phyloP scores from a whole-genome alignment of 1,284 basidiomycete species.

The Fomitopsis betulina region DNA sequence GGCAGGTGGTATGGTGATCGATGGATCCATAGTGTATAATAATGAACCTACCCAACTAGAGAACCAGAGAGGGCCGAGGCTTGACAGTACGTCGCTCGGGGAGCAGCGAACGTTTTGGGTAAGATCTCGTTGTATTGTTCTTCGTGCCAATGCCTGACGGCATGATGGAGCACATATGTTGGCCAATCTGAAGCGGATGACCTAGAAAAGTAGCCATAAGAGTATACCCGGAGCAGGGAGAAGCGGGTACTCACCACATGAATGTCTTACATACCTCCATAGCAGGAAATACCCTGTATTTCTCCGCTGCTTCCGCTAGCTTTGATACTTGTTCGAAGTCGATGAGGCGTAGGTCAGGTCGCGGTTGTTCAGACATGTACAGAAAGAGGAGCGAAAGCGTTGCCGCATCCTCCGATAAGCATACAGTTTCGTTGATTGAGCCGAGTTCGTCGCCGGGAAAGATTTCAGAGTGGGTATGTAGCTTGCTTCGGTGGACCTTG shows the following conservation, averaged over 20 bases:
- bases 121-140: too few species aligned
- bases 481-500: neutral
- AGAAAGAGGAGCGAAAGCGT: slow-evolving; percentile 12
- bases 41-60: too few species aligned
- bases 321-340: neutral
- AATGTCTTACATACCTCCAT: slow-evolving; percentile 7
- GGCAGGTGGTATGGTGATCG: too few species aligned
- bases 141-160: too few species aligned
- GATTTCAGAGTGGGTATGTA: neutral
- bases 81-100: too few species aligned
- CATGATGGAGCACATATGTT: too few species aligned
- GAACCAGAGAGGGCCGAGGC: too few species aligned
- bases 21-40: neutral
- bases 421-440: neutral
- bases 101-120: too few species aligned
- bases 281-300: slow-evolving; percentile 9
- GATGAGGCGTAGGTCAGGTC: neutral
- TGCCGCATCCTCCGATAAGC: slow-evolving; percentile 13
- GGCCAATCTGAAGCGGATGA: neutral
- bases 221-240: neutral
- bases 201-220: neutral
- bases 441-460: neutral
- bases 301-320: slow-evolving; percentile 11
- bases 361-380: slow-evolving; percentile 5
- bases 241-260: slow-evolving; percentile 4